Evolutionary conservation across 1,284 basidiomycete genomes (phyloP).

Genomic region (Cronartium quercuum): DNA sequence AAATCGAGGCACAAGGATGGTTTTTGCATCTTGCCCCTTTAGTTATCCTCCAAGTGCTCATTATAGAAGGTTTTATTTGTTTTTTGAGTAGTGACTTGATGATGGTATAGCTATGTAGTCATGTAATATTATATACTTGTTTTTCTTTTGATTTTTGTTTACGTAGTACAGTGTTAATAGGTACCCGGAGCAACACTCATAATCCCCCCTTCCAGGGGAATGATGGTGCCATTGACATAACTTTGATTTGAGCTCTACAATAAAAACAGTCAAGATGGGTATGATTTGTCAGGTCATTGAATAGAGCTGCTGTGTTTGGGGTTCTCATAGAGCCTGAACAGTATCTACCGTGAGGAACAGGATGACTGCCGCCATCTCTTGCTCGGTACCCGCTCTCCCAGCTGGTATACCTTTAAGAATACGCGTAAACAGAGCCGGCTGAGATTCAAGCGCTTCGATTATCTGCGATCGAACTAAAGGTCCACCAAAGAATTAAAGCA

Average conservation of each 20-base stretch:
- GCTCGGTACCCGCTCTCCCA: constrained; percentile 13
- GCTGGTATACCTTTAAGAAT: not conserved
- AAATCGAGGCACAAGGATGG: too few relatives aligned
- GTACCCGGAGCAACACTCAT: not conserved
- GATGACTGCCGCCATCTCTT: constrained; percentile 10
- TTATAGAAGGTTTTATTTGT: too few relatives aligned
- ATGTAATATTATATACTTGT: too few relatives aligned
- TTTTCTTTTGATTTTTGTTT: too few relatives aligned
- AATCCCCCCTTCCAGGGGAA: not conserved
- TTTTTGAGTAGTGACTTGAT: too few relatives aligned
- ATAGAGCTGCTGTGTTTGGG: not conserved
- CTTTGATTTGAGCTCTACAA: not conserved
- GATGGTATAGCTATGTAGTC: too few relatives aligned
- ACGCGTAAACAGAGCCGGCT: not conserved
- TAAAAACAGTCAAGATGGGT: not conserved
- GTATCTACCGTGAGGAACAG: constrained; percentile 7
- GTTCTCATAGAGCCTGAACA: not conserved
- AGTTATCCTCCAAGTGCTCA: too few relatives aligned
- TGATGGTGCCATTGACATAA: not conserved
- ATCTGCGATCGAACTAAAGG: not conserved
- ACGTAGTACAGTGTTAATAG: too few relatives aligned
- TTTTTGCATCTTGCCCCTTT: too few relatives aligned
- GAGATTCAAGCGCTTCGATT: not conserved
- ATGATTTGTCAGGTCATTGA: not conserved
- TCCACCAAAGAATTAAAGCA: not conserved